phyloP scores from a whole-genome alignment of 176 grass and related monocot species.

The Saccharum spontaneum region DNA sequence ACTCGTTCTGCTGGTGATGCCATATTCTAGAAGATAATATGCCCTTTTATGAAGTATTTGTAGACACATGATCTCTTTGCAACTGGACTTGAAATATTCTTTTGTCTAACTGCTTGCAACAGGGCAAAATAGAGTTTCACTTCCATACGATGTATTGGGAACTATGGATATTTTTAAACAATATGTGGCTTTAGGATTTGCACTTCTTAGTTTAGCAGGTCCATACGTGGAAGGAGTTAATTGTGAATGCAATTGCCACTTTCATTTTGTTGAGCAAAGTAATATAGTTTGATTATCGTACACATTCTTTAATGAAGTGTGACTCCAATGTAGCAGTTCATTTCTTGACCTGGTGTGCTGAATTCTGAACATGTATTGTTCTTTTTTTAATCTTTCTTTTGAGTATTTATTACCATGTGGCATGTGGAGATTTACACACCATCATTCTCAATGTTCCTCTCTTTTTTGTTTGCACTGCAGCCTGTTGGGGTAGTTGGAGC shows the following conservation, averaged over 20 bases:
- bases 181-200: not conserved
- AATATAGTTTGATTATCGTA: not conserved
- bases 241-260: not conserved
- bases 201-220: not conserved
- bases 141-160: not conserved
- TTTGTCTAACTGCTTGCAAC: slow-evolving; percentile 3
- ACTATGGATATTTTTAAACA: not conserved
- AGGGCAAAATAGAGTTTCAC: slow-evolving; percentile 2
- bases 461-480: slow-evolving; percentile 39
- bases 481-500: slow-evolving; percentile 99
- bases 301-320: not conserved
- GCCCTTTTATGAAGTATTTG: not conserved
- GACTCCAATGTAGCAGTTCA: slow-evolving; percentile 13
- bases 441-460: slow-evolving; percentile 10
- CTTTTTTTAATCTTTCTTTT: not conserved
- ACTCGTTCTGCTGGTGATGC: not conserved
- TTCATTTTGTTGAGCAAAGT: slow-evolving; percentile 7
- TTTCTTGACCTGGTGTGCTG: slow-evolving; percentile 27
- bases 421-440: slow-evolving; percentile 15
- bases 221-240: not conserved
- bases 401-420: not conserved
- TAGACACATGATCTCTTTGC: not conserved
- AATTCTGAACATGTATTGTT: not conserved
- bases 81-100: not conserved
- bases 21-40: slow-evolving; percentile 6